These are phyloP conservation scores for Hebeloma cylindrosporum DNA, from an alignment of 768 basidiomycete genomes.

Conservation along the genomic window DNA sequence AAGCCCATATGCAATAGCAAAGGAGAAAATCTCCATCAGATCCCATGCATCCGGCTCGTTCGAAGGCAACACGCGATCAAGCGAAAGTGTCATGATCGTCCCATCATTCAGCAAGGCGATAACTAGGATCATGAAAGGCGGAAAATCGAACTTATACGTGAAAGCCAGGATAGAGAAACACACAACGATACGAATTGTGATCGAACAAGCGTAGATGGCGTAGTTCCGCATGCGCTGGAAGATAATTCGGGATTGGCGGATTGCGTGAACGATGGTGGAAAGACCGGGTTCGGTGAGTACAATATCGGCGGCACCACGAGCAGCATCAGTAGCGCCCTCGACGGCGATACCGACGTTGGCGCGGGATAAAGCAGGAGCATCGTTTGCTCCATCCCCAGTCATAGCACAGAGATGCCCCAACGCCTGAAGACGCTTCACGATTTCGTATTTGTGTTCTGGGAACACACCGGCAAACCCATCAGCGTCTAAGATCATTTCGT, in stretches of 20 bases:
- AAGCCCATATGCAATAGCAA: slow-evolving; percentile 92
- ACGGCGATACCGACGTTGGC: slow-evolving; percentile 99
- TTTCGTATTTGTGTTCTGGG: slow-evolving; percentile 99
- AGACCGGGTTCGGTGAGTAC: slow-evolving; percentile 98
- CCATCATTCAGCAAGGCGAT: slow-evolving; percentile 97
- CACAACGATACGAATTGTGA: slow-evolving; percentile 98
- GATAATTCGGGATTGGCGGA: slow-evolving; percentile 96
- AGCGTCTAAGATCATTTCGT: slow-evolving; percentile 99
- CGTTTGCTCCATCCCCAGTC: slow-evolving; percentile 99
- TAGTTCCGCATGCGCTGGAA: slow-evolving; percentile 99
- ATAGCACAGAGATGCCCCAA: slow-evolving; percentile 96
- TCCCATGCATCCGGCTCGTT: slow-evolving; percentile 96
- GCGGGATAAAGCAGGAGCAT: slow-evolving; percentile 95
- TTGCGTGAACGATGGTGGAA: slow-evolving; percentile 98
- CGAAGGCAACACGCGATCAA: slow-evolving; percentile 94
- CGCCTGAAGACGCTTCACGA: slow-evolving; percentile 96
- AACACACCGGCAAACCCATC: slow-evolving; percentile 99
- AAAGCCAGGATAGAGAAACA: slow-evolving; percentile 96
- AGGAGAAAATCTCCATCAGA: slow-evolving; percentile 92
- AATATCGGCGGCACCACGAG: slow-evolving; percentile 97
- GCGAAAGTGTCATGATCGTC: slow-evolving; percentile 97
- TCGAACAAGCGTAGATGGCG: slow-evolving; percentile 93
- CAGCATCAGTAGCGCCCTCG: slow-evolving; percentile 98
- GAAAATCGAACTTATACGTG: slow-evolving; percentile 97
- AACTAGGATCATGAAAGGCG: slow-evolving; percentile 99